Conservation (phyloP, 2,329 filamentous ascomycete species). For the Ramularia collo-cygni region DNA sequence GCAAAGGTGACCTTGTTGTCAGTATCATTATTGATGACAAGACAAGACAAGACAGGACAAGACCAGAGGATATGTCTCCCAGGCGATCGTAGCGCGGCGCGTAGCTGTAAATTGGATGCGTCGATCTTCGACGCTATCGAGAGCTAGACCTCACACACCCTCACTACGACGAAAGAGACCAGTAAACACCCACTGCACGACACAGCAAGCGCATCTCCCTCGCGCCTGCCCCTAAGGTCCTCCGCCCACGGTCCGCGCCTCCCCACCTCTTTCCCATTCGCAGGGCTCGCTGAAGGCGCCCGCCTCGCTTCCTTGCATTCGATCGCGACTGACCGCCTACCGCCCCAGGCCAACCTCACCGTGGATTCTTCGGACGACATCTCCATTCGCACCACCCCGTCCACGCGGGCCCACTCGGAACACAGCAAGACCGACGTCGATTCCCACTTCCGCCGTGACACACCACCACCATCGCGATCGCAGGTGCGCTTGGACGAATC, state of each 20-base stretch:
- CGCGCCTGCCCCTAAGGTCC: too few species aligned
- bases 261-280: not conserved
- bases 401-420: slow-evolving; percentile 22
- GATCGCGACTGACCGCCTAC: slow-evolving; percentile 1
- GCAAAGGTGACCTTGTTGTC: too few species aligned
- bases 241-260: not conserved
- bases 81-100: too few species aligned
- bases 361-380: slow-evolving; percentile 28
- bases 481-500: slow-evolving; percentile 20
- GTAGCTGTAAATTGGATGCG: too few species aligned
- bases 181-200: too few species aligned
- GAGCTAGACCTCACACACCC: too few species aligned
- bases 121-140: too few species aligned
- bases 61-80: too few species aligned
- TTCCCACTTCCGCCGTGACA: slow-evolving; percentile 23
- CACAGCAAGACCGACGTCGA: slow-evolving; percentile 26
- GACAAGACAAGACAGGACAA: too few species aligned
- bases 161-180: too few species aligned
- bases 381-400: slow-evolving; percentile 29
- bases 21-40: too few species aligned
- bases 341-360: slow-evolving; percentile 12
- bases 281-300: not conserved
- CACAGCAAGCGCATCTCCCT: too few species aligned
- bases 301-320: not conserved
- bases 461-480: slow-evolving; percentile 8